Evolutionary conservation across 306 rosid genomes (phyloP).

Genomic region (Sophora flavescens): DNA sequence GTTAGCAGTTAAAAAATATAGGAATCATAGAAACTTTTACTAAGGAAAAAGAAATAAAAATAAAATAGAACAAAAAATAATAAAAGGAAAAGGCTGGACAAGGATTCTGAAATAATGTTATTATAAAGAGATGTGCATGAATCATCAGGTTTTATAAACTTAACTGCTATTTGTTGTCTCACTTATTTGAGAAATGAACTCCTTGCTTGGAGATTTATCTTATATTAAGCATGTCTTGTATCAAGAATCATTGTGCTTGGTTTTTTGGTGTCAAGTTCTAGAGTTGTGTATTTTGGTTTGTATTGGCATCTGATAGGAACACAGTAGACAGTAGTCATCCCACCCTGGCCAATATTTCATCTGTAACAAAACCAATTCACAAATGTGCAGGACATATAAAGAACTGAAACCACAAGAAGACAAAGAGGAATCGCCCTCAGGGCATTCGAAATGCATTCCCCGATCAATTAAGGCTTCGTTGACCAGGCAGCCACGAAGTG

Average conservation of each 20-base stretch:
- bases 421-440: constrained; percentile 72
- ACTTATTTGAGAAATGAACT: background rate
- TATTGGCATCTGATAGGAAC: constrained; percentile 25
- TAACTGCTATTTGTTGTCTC: background rate
- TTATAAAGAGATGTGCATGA: background rate
- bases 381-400: constrained; percentile 67
- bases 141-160: background rate
- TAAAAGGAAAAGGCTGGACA: background rate
- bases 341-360: constrained; percentile 29
- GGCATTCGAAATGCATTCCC: constrained; percentile 86
- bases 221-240: background rate
- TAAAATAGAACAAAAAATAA: background rate
- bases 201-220: constrained; percentile 10
- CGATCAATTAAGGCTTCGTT: constrained; percentile 87
- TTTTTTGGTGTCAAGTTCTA: constrained; percentile 18
- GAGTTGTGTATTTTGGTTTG: constrained; percentile 34
- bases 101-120: background rate
- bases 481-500: constrained; percentile 74
- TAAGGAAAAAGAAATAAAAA: background rate
- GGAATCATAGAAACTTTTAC: background rate
- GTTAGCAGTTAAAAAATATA: background rate
- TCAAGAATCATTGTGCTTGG: background rate
- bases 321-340: background rate
- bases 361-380: constrained; percentile 24
- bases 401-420: constrained; percentile 67